A percentile compares a stretch with the other conserved stretches of the same genome.
These are phyloP conservation scores for Solanum clarkiae DNA, from an alignment of 257 asterid genomes.

Conservation along the genomic window DNA sequence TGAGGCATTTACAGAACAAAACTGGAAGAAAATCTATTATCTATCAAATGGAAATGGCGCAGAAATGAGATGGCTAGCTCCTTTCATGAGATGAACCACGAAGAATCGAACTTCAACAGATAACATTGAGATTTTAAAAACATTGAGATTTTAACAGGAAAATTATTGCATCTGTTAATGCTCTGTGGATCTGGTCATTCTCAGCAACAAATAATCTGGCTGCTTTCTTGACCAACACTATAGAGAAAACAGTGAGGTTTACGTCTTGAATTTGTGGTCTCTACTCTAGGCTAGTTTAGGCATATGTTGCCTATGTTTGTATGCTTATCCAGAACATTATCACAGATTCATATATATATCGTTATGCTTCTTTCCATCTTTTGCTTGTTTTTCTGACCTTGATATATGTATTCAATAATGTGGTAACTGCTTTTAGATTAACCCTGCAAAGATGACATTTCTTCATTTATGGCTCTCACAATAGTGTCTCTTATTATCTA, in stretches of 20 bases:
- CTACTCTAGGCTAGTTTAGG: background rate
- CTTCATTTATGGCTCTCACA: background rate
- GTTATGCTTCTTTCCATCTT: background rate
- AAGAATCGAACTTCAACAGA: background rate
- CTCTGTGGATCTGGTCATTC: background rate
- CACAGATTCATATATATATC: background rate
- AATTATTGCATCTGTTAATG: background rate
- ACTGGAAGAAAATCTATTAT: constrained; percentile 93
- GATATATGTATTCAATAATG: background rate
- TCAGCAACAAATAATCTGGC: background rate
- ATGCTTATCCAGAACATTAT: background rate
- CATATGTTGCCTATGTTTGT: background rate
- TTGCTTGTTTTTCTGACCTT: background rate
- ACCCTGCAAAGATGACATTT: background rate
- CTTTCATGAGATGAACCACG: constrained; percentile 61
- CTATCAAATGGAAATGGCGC: constrained; percentile 88
- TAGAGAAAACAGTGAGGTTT: background rate
- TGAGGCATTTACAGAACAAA: constrained; percentile 74
- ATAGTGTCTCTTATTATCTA: background rate
- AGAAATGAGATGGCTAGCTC: constrained; percentile 76
- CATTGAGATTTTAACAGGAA: background rate
- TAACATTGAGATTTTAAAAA: background rate
- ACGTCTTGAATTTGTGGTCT: background rate
- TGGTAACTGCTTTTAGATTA: background rate
- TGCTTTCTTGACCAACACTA: background rate